Base-by-base conservation (phyloP, 2,329 filamentous ascomycete genomes). In the Colletotrichum viniferum region DNA sequence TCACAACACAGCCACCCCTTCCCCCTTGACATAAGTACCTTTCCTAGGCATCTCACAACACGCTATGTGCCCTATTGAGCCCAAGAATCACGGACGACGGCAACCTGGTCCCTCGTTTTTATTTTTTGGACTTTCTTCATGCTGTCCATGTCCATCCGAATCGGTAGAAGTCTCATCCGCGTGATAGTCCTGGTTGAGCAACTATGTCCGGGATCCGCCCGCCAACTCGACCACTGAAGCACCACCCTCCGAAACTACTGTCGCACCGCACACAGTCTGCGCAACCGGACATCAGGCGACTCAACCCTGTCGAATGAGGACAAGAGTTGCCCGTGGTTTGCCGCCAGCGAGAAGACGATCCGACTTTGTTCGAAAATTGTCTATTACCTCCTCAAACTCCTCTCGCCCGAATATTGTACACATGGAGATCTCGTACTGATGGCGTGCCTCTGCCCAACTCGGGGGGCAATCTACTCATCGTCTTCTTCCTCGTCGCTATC, bases 401-500 rank as follows among this genome's bases (percentile, higher is more conserved):
- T 69, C 66, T 69, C 62, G 52, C 69, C 71, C 71, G 32, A 52
- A 52, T 76, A 76, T 73, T 76, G 69, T 77, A 76, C 76, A 77
- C 70, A 69, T 66, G 56, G 62, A 66, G 24, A 71, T 65, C 58
- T 71, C 62, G 66, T 71, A 60, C 72, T 55, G 69, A 74, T 67
- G 64, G 21, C 28, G 38, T 74, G 58, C 55, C 58, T 64, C 58
- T 63, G 73, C 43, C 43, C 48, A 32, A 32, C 72, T 67, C 30
- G 56, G 24, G 38, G 28, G 30, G 43, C 43, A 69, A 32, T 73
- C 72, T 78, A 78, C 43, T 87, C 86, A 21, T 93, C 91, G 43
- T 93, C 93, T 28, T 94, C 93, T 13, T 95, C 94, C 26, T 96
- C 95, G 60, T 97, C 95, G 1, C 96, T 95, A 62, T 95, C 94